A percentile compares a stretch with the other conserved stretches of the same genome.
phyloP scores from a whole-genome alignment of 2,329 filamentous ascomycete genomes.

The Pleomassaria siparia region DNA sequence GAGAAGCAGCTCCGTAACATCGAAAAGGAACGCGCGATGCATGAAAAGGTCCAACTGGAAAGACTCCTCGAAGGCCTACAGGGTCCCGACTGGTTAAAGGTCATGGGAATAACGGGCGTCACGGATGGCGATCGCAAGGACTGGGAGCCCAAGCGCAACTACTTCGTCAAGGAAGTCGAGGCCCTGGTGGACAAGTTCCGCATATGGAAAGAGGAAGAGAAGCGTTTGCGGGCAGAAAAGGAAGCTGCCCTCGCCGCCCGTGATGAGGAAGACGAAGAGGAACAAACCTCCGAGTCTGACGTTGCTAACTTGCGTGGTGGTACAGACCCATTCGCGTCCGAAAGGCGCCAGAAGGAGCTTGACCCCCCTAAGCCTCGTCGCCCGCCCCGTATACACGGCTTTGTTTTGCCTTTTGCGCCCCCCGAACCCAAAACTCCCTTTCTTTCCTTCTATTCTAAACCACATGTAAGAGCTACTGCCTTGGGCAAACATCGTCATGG shows the following conservation, averaged over 20 bases:
- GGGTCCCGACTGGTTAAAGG: conserved; percentile 87
- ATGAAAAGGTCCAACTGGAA: conserved; percentile 67
- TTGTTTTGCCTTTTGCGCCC: conserved; percentile 28
- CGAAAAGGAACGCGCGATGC: conserved; percentile 65
- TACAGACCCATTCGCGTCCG: conserved; percentile 26
- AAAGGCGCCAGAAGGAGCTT: conserved; percentile 50
- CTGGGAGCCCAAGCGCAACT: conserved; percentile 80
- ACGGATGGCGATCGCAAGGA: conserved; percentile 84
- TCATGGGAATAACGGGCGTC: conserved; percentile 84
- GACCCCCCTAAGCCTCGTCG: conserved; percentile 32
- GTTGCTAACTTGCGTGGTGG: conserved; percentile 11
- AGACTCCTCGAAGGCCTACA: conserved; percentile 77
- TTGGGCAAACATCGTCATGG: conserved; percentile 71
- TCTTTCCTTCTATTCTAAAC: conserved; percentile 83
- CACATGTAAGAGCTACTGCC: conserved; percentile 76
- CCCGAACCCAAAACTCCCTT: conserved; percentile 61
- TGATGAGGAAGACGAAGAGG: conserved; percentile 49
- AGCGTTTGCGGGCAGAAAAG: conserved; percentile 74
- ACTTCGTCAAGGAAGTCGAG: conserved; percentile 83
- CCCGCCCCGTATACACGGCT: conserved; percentile 35
- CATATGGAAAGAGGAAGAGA: conserved; percentile 87
- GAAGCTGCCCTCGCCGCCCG: conserved; percentile 61
- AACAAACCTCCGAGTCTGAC: conserved; percentile 37
- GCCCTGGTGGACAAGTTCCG: conserved; percentile 84
- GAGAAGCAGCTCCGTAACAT: conserved; percentile 70